Conservation (phyloP, 345 rosid genomes). For the Eucalyptus sp. region DNA sequence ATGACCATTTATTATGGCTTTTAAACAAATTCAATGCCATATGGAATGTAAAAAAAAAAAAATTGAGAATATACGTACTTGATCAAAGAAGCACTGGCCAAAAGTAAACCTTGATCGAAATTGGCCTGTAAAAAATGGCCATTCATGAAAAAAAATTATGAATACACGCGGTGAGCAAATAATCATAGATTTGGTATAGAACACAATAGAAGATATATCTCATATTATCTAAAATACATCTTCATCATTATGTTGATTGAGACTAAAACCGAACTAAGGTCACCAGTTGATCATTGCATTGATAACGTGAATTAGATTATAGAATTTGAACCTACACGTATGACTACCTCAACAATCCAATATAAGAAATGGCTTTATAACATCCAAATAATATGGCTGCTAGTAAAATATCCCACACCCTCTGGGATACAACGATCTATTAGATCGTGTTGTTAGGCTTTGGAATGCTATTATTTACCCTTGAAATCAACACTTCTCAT, state of each 20-base stretch:
- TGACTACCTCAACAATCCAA: no score
- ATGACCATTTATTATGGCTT: background rate
- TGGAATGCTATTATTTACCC: background rate
- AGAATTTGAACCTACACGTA: background rate
- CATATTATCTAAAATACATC: background rate
- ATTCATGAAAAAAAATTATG: no score
- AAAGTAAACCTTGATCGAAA: background rate
- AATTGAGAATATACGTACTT: background rate
- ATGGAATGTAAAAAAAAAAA: no score
- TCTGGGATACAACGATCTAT: background rate
- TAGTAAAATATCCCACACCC: background rate
- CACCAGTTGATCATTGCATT: background rate
- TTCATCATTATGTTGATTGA: background rate
- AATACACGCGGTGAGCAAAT: background rate
- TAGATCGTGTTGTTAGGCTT: background rate
- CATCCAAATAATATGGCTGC: background rate
- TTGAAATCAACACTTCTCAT: background rate
- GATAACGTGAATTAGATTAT: background rate
- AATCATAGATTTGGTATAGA: no score
- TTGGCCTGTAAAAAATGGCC: background rate
- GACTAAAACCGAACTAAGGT: background rate
- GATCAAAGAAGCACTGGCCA: background rate
- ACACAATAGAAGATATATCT: no score
- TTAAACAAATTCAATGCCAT: background rate
- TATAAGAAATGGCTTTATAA: no score